These are phyloP conservation scores for Penicillium sp. DNA, from an alignment of 2,329 filamentous ascomycete genomes.

Conservation along the genomic window DNA sequence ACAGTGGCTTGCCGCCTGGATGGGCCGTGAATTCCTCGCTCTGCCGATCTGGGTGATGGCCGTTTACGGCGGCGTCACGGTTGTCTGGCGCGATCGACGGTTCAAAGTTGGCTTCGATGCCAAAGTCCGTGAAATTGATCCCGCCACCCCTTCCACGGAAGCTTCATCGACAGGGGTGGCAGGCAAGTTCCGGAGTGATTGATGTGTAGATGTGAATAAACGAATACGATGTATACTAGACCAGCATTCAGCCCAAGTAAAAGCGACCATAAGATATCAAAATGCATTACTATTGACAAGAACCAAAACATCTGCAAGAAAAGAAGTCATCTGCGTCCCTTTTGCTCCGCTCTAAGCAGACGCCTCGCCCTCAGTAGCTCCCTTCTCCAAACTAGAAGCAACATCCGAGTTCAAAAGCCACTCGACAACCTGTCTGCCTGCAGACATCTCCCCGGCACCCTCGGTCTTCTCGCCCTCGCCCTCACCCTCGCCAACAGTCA, in stretches of 20 bases:
- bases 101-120: slow-evolving; percentile 85
- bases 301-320: slow-evolving; percentile 9
- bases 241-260: neutral
- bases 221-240: slow-evolving; percentile 11
- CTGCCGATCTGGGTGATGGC: slow-evolving; percentile 90
- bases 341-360: slow-evolving; percentile 18
- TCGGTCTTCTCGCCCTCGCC: slow-evolving; percentile 18
- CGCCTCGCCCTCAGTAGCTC: slow-evolving; percentile 27
- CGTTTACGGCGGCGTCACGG: slow-evolving; percentile 81
- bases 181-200: slow-evolving; percentile 23
- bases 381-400: slow-evolving; percentile 36
- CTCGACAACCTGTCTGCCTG: slow-evolving; percentile 44
- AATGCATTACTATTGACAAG: slow-evolving; percentile 13
- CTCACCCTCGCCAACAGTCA: slow-evolving; percentile 26
- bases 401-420: slow-evolving; percentile 44
- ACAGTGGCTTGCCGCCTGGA: slow-evolving; percentile 80
- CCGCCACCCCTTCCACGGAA: slow-evolving; percentile 15
- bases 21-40: slow-evolving; percentile 79
- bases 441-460: slow-evolving; percentile 30
- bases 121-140: slow-evolving; percentile 66
- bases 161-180: slow-evolving; percentile 20
- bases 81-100: slow-evolving; percentile 80
- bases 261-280: neutral
- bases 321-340: slow-evolving; percentile 14
- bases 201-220: slow-evolving; percentile 8